A percentile compares a stretch with the other conserved stretches of the same genome.
Evolutionary conservation across 1,284 basidiomycete genomes (phyloP).

Genomic region (Moesziomyces parantarcticus): DNA sequence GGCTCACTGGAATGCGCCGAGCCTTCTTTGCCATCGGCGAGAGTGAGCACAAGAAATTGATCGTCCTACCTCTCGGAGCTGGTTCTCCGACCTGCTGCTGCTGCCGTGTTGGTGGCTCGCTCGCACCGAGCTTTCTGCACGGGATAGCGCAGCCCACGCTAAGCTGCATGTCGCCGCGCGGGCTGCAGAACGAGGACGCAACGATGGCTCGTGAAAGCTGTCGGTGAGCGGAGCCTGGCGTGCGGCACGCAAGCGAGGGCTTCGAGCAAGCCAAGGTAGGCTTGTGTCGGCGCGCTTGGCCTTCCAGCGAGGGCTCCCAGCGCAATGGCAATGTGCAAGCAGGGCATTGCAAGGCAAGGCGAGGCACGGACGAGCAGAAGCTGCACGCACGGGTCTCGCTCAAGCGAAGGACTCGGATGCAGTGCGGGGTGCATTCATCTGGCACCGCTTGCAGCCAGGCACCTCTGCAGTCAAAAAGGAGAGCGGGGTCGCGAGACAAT

Average conservation of each 20-base stretch:
- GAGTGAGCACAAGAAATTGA: too few relatives aligned
- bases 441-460: constrained; percentile 8
- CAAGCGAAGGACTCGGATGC: constrained; percentile 5
- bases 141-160: constrained; percentile 1
- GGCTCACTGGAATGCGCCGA: too few relatives aligned
- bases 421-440: constrained; percentile 17
- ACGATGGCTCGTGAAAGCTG: constrained; percentile 22
- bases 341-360: not conserved
- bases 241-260: constrained; percentile 16
- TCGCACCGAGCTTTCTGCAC: constrained; percentile 1
- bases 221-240: constrained; percentile 12
- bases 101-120: too few relatives aligned
- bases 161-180: not conserved
- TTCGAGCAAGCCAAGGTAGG: not conserved
- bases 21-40: too few relatives aligned
- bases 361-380: not conserved
- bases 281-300: too few relatives aligned
- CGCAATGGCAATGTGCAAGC: not conserved
- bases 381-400: not conserved
- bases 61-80: too few relatives aligned
- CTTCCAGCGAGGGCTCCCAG: not conserved
- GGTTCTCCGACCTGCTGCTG: too few relatives aligned
- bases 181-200: not conserved
- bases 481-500: not conserved
- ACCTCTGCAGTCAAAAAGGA: constrained; percentile 8